Evolutionary conservation across 2,329 filamentous ascomycete species (phyloP), one percentile per base, ranked within the genome.

Genomic region (Fusarium domesticum): DNA sequence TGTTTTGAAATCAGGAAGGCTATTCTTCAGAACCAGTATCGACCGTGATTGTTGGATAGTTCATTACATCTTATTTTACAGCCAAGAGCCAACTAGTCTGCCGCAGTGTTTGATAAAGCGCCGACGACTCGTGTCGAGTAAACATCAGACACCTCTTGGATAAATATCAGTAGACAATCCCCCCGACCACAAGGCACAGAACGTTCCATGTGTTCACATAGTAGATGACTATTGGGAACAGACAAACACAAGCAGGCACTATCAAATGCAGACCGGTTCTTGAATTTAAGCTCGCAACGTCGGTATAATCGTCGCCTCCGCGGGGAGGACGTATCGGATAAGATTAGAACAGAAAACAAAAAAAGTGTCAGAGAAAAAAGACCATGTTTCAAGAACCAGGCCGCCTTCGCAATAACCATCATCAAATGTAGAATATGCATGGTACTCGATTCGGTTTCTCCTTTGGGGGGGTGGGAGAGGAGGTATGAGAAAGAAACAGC

Each of bases 311-410:
- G 57, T 28, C 14, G 23, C 47, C 51, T 45, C 57, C 53, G 53
- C 47, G 58, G 54, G 52, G 54, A 59, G 53, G 50, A 42, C 39
- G 19, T 12, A 28, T 28, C 23, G 40, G 44, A 50, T 39, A 54
- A 23, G 30, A 42, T 54, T 54, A 50, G 54, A 6, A 36, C 40
- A 39, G 43, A 51, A 51, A 37, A 50, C 51, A 52, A 51, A 55
- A 50, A 39, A 25, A 45, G 44, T 43, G 37, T 44, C 40, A 54
- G 41, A 58, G 47, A 48, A 50, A 44, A 48, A 49, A 61, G 60
- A 60, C 61, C 46, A 40, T 57, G 51, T 48, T 54, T 60, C 57
- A 60, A 59, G 51, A 61, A 63, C 53, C 59, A 54, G 14, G 23
- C 23, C 23, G 23, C 23, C 54, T 53, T 60, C 48, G 55, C 57